Percentiles rank a stretch among this genome's conserved stretches.
phyloP scores from a whole-genome alignment of 345 rosid genomes.

The Citropsis articulata region DNA sequence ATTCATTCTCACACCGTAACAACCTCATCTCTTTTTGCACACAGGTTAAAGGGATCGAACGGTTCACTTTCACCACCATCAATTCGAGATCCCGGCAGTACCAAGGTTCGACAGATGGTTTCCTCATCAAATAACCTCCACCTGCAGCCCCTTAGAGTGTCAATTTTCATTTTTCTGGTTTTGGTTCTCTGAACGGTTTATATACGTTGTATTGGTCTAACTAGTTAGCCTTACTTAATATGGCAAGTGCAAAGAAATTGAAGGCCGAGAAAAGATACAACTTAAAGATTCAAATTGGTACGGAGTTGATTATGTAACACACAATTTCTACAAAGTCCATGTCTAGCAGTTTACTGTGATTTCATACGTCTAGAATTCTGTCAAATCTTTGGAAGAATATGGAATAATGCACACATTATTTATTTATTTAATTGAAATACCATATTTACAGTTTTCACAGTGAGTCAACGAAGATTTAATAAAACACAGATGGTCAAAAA shows the following conservation, averaged over 20 bases:
- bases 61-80: slow-evolving; percentile 23
- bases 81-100: slow-evolving; percentile 24
- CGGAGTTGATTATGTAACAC: background rate
- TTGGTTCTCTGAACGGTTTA: slow-evolving; percentile 11
- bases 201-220: background rate
- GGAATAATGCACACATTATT: background rate
- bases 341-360: background rate
- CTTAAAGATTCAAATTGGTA: background rate
- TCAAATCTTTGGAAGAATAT: background rate
- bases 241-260: background rate
- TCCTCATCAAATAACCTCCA: slow-evolving; percentile 47
- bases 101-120: slow-evolving; percentile 30
- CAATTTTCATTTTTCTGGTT: slow-evolving; percentile 32
- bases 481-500: background rate
- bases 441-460: background rate
- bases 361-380: background rate
- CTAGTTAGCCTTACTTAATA: background rate
- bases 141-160: slow-evolving; percentile 30
- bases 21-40: background rate
- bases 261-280: background rate
- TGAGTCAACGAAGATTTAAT: background rate
- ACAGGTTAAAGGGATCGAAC: slow-evolving; percentile 36
- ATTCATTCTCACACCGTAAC: background rate
- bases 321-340: background rate
- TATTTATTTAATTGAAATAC: background rate